These are phyloP conservation scores for Purpureocillium lavendulum DNA, from an alignment of 2,329 filamentous ascomycete genomes.

Conservation along the genomic window DNA sequence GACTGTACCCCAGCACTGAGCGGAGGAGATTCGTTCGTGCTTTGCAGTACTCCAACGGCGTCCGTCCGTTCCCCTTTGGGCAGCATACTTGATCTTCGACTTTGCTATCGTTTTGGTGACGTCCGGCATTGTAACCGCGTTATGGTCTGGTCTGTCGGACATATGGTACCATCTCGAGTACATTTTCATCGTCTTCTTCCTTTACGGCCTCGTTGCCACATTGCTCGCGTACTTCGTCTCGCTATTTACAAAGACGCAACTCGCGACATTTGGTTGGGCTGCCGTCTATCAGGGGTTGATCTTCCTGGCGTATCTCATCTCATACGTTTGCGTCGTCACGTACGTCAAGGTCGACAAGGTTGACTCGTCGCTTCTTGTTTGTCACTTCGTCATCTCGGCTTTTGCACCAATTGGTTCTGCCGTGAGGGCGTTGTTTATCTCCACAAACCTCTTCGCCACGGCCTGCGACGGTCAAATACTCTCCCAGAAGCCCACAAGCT, in stretches of 20 bases:
- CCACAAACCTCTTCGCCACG: slow-evolving; percentile 76
- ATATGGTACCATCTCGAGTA: slow-evolving; percentile 76
- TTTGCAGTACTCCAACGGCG: slow-evolving; percentile 86
- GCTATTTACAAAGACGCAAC: slow-evolving; percentile 67
- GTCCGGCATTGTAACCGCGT: slow-evolving; percentile 56
- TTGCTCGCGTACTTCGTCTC: slow-evolving; percentile 76
- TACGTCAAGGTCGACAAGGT: slow-evolving; percentile 64
- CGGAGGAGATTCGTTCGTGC: slow-evolving; percentile 70
- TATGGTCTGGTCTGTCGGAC: slow-evolving; percentile 57
- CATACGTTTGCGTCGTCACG: slow-evolving; percentile 63
- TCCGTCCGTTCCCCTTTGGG: slow-evolving; percentile 77
- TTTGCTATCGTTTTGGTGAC: slow-evolving; percentile 61
- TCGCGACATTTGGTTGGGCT: slow-evolving; percentile 77
- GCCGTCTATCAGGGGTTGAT: slow-evolving; percentile 67
- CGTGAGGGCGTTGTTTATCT: slow-evolving; percentile 64
- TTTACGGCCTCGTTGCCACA: slow-evolving; percentile 73
- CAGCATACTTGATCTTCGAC: slow-evolving; percentile 76
- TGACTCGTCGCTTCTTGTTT: slow-evolving; percentile 57
- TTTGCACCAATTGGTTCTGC: slow-evolving; percentile 73
- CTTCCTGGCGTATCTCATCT: slow-evolving; percentile 64
- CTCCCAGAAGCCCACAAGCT: slow-evolving; percentile 58
- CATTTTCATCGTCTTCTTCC: slow-evolving; percentile 69
- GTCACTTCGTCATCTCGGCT: slow-evolving; percentile 66
- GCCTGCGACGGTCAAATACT: slow-evolving; percentile 60
- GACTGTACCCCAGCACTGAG: slow-evolving; percentile 82